Evolutionary conservation across 2,329 filamentous ascomycete genomes (phyloP).

Genomic region (Diaporthe eres): DNA sequence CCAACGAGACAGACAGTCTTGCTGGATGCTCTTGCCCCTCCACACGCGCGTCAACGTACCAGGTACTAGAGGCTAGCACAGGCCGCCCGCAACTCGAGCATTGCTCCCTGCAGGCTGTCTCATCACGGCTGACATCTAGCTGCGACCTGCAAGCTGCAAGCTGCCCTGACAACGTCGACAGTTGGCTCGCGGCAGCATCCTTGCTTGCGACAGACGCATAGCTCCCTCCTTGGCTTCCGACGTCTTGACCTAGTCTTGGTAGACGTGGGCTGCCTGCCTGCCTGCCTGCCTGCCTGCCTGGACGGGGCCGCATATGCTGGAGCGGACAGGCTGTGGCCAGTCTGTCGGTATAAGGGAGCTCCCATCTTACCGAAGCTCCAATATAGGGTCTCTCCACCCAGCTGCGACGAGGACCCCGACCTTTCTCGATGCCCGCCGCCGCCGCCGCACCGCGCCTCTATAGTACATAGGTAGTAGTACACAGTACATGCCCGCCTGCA

Average conservation of each 20-base stretch:
- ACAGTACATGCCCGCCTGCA: slow-evolving; percentile 12
- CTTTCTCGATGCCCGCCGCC: slow-evolving; percentile 35
- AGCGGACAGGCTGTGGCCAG: not conserved
- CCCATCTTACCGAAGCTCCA: slow-evolving; percentile 29
- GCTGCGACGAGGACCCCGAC: slow-evolving; percentile 38
- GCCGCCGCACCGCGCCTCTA: not conserved
- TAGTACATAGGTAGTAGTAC: not conserved
- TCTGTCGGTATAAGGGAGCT: slow-evolving; percentile 10
- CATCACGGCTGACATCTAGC: slow-evolving; percentile 6
- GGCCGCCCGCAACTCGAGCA: not conserved
- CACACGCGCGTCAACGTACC: not conserved
- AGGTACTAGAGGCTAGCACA: not conserved
- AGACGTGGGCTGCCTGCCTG: not conserved
- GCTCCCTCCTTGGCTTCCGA: slow-evolving; percentile 1
- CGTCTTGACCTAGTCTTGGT: slow-evolving; percentile 25
- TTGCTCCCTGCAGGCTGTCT: slow-evolving; percentile 3
- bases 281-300: not conserved
- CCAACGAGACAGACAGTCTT: not conserved
- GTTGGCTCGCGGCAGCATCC: not conserved
- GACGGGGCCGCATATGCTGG: not conserved
- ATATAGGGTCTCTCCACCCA: slow-evolving; percentile 38
- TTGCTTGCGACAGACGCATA: not conserved
- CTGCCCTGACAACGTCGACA: not conserved
- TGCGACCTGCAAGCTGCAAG: not conserved
- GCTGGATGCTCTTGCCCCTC: not conserved